A percentile compares a stretch with the other conserved stretches of the same genome.
These are phyloP conservation scores for Eucalyptus pauciflora DNA, from an alignment of 345 rosid species.

Conservation along the genomic window DNA sequence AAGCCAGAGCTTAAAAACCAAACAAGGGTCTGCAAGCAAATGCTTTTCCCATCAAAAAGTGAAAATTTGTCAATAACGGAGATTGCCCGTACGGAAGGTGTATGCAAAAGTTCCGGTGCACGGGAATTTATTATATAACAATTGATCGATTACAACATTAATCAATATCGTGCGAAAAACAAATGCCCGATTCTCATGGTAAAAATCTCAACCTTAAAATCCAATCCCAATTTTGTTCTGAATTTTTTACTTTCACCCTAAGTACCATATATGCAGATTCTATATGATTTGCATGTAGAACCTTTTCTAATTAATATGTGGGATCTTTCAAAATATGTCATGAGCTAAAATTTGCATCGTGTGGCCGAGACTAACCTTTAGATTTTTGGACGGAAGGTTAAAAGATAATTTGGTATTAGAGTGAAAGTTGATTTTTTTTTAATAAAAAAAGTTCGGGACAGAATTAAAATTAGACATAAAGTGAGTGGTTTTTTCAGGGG, in stretches of 20 bases:
- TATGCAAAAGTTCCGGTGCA: not conserved
- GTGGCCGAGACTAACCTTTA: not conserved
- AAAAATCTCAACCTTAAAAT: not conserved
- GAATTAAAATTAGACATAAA: not conserved
- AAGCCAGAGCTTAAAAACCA: not conserved
- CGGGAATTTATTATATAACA: not conserved
- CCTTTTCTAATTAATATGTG: not conserved
- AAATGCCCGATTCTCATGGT: rapidly evolving
- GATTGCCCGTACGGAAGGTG: not conserved
- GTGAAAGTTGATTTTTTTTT: not conserved
- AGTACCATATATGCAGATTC: not conserved
- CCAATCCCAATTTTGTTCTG: not conserved
- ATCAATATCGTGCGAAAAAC: not conserved
- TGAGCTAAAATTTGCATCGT: not conserved
- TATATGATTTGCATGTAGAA: not conserved
- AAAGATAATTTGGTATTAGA: not conserved
- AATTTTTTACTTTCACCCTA: not conserved
- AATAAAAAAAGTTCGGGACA: not conserved
- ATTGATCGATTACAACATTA: not conserved
- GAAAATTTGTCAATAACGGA: not conserved
- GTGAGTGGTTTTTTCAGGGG: not conserved
- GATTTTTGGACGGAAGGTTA: not conserved
- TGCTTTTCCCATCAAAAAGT: not conserved
- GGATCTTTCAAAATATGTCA: not conserved
- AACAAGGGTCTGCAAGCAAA: not conserved